Base-by-base conservation (phyloP, 805 yeast genomes). In the Saturnispora bothae region DNA sequence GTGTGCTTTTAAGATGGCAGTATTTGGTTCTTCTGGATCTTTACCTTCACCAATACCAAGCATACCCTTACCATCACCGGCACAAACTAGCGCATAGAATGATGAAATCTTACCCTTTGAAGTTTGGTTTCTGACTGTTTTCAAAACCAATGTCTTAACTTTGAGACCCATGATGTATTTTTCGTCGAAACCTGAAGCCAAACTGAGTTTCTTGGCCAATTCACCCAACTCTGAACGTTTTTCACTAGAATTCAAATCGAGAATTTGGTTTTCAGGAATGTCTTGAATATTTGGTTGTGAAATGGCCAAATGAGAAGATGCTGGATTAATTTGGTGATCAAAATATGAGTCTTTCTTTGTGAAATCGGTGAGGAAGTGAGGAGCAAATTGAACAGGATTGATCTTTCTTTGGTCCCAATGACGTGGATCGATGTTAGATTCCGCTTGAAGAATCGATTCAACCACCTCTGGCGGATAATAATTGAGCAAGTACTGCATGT, bases 11-110 rank as follows among this genome's bases (percentile, higher is more conserved):
- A 72, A 64, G 25, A 79, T 70, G 3, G 97, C 95, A 39, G 71
- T 70, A 36, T 80, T 64, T 63, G 80, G 72, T 43, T 80, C 84
- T 40, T 73, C 78, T 48, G 85, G 68, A 44, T 92, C 89, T 54
- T 83, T 84, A 45, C 97, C 98, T 59, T 86, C 94, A 35, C 97
- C 98, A 34, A 88, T 66, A 27, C 97, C 97, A 43, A 92, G 68
- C 80, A 85, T 82, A 46, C 98, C 98, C 47, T 83, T 82, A 39
- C 78, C 72, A 60, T 92, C 95, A 34, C 98, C 98, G 13, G 83
- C 96, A 27, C 86, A 82, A 12, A 86, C 89, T 45, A 92, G 60
- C 0, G 86, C 81, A 60, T 83, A 89, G 57, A 76, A 79, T 28
- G 84, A 73, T 36, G 80, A 76, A 47, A 83, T 83, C 57, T 85